A percentile compares a stretch with the other conserved stretches of the same genome.
Conservation (phyloP, 2,329 filamentous ascomycete genomes). For the Neonectria ditissima region DNA sequence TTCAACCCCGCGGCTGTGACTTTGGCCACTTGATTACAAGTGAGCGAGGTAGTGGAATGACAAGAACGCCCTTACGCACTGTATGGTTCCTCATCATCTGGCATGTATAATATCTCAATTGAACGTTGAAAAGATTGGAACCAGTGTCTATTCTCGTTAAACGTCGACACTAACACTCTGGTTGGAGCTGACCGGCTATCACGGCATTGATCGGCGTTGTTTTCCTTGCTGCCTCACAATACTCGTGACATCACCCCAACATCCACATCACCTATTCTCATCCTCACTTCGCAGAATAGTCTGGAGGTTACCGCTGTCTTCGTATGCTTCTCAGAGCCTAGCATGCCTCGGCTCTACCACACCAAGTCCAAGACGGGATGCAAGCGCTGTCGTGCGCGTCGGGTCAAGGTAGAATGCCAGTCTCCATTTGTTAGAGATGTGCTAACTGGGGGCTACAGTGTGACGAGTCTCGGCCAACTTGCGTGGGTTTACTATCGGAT, state of each 20-base stretch:
- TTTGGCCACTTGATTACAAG: background rate
- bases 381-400: conserved; percentile 41
- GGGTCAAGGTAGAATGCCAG: conserved; percentile 40
- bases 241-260: background rate
- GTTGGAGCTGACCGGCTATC: background rate
- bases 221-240: background rate
- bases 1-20: no score
- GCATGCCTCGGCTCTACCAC: conserved; percentile 44
- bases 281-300: background rate
- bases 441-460: conserved; percentile 20
- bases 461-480: conserved; percentile 37
- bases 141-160: no score
- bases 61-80: background rate
- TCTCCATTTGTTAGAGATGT: background rate
- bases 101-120: no score
- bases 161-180: no score
- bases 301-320: background rate
- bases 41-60: background rate
- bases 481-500: conserved; percentile 27
- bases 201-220: background rate
- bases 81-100: no score
- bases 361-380: conserved; percentile 49
- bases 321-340: background rate
- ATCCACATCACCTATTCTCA: background rate
- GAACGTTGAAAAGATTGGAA: no score